A percentile compares a stretch with the other conserved stretches of the same genome.
Conservation (phyloP, 257 asterid species). For the Nicotiana otophora region DNA sequence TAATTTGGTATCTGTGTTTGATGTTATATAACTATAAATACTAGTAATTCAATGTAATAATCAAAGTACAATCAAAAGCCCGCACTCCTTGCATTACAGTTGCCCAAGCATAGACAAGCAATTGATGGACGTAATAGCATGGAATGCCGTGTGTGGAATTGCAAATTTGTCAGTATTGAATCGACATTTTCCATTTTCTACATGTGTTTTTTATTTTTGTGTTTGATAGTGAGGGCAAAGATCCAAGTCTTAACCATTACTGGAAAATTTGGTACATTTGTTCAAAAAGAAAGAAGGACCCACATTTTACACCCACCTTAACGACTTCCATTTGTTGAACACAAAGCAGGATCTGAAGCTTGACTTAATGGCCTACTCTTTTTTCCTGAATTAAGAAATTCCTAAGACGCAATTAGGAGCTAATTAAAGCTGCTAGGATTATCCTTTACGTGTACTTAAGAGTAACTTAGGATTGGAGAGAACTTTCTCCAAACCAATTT, state of each 20-base stretch:
- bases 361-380: neutral
- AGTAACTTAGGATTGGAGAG: neutral
- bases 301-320: conserved; percentile 23
- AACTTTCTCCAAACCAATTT: neutral
- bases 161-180: conserved; percentile 1
- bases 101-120: neutral
- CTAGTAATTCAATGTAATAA: too few species aligned
- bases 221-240: neutral
- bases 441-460: neutral
- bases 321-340: conserved; percentile 22
- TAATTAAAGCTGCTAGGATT: neutral
- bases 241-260: neutral
- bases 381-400: neutral
- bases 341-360: neutral
- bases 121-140: neutral
- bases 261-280: neutral
- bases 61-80: too few species aligned
- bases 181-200: neutral
- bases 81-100: too few species aligned
- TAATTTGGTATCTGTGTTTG: too few species aligned
- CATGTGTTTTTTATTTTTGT: neutral
- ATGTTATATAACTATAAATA: too few species aligned
- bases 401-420: neutral
- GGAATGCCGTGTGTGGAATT: conserved; percentile 25
- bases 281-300: conserved; percentile 10